Conservation (phyloP, 2,329 filamentous ascomycete species). For the Ceratocystis destructans region DNA sequence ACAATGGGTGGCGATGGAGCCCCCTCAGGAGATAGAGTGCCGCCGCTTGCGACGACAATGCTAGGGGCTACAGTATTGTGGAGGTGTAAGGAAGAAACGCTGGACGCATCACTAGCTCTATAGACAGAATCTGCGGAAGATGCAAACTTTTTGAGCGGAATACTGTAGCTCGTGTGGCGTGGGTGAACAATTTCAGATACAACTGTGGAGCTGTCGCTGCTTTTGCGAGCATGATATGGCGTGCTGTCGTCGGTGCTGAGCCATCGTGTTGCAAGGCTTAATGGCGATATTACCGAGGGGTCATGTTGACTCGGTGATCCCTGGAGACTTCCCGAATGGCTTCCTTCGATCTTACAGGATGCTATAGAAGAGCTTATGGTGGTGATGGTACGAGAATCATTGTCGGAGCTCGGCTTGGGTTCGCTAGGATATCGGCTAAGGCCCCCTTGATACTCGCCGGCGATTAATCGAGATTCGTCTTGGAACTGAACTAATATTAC, state of each 20-base stretch:
- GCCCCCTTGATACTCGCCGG: slow-evolving; percentile 77
- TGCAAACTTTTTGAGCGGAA: slow-evolving; percentile 4
- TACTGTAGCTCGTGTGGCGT: slow-evolving; percentile 1
- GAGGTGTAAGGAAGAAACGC: slow-evolving; percentile 28
- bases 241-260: slow-evolving; percentile 10
- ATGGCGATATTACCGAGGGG: slow-evolving; percentile 7
- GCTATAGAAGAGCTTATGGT: slow-evolving; percentile 18
- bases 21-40: slow-evolving; percentile 23
- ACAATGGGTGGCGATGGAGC: slow-evolving; percentile 30
- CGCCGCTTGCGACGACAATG: slow-evolving; percentile 16
- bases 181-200: neutral
- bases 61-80: slow-evolving; percentile 23
- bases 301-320: slow-evolving; percentile 13
- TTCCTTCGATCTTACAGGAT: slow-evolving; percentile 1
- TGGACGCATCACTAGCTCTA: slow-evolving; percentile 29
- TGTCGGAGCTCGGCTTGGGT: slow-evolving; percentile 19
- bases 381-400: slow-evolving; percentile 25
- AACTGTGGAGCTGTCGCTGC: neutral
- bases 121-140: slow-evolving; percentile 17
- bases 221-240: slow-evolving; percentile 2
- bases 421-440: slow-evolving; percentile 51
- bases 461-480: slow-evolving; percentile 81
- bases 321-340: slow-evolving; percentile 6
- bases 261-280: slow-evolving; percentile 16
- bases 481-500: slow-evolving; percentile 51